Conservation (phyloP, 169 alveolate genomes). For the Neospora caninum region DNA sequence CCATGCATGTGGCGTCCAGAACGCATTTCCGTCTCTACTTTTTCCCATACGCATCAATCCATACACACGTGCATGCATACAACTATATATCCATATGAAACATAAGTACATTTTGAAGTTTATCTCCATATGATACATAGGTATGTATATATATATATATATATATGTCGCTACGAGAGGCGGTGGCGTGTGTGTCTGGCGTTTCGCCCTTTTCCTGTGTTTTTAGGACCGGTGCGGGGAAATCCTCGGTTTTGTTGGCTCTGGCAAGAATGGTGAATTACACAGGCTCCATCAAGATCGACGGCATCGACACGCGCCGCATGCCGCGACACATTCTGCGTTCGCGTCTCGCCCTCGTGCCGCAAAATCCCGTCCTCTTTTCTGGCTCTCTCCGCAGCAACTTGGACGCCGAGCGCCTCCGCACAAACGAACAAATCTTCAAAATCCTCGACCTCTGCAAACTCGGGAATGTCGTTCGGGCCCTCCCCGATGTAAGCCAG, state of each 20-base stretch:
- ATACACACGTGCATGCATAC: neutral
- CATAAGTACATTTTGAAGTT: neutral
- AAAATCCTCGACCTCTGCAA: constrained; percentile 65
- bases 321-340: constrained; percentile 73
- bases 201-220: too few species aligned
- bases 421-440: constrained; percentile 70
- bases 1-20: too few species aligned
- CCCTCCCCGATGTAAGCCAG: constrained; percentile 58
- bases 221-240: constrained; percentile 87
- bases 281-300: constrained; percentile 74
- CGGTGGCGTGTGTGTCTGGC: too few species aligned
- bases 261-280: constrained; percentile 77
- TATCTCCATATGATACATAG: neutral
- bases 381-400: constrained; percentile 81
- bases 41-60: too few species aligned
- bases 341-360: constrained; percentile 80
- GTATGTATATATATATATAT: neutral
- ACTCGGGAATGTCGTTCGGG: constrained; percentile 44
- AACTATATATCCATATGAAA: neutral
- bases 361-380: constrained; percentile 84
- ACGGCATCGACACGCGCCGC: constrained; percentile 75
- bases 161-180: too few species aligned
- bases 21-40: too few species aligned
- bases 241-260: constrained; percentile 77
- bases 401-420: constrained; percentile 80